A percentile compares a stretch with the other conserved stretches of the same genome.
Evolutionary conservation across 345 rosid species (phyloP).

Genomic region (Melastoma malabathricum): DNA sequence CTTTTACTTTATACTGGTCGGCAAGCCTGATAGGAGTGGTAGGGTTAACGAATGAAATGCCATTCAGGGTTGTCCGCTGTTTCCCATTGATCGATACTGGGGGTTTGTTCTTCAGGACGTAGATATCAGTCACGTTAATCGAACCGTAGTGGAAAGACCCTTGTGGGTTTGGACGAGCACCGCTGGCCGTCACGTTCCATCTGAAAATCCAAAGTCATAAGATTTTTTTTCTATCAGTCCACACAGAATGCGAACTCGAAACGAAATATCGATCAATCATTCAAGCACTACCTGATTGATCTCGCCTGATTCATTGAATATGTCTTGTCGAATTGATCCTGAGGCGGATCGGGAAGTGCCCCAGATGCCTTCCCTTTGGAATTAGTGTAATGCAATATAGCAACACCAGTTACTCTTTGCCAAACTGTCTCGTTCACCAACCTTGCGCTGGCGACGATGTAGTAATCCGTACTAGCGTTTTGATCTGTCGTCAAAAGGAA

Average conservation of each 20-base stretch:
- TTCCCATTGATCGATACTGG: slow-evolving; percentile 63
- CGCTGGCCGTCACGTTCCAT: slow-evolving; percentile 95
- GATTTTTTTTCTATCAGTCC: no score
- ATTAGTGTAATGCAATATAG: slow-evolving; percentile 74
- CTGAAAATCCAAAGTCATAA: slow-evolving; percentile 21
- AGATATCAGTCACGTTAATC: slow-evolving; percentile 84
- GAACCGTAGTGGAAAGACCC: slow-evolving; percentile 95
- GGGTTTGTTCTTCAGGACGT: slow-evolving; percentile 62
- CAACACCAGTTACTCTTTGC: slow-evolving; percentile 95
- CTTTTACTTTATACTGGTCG: slow-evolving; percentile 65
- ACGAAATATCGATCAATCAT: neutral
- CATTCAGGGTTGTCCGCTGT: slow-evolving; percentile 53
- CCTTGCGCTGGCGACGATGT: slow-evolving; percentile 95
- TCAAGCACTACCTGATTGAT: slow-evolving; percentile 69
- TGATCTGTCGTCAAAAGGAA: slow-evolving; percentile 92
- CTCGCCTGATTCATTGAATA: slow-evolving; percentile 99
- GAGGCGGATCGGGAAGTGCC: slow-evolving; percentile 71
- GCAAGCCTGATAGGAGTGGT: slow-evolving; percentile 93
- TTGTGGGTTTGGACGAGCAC: slow-evolving; percentile 97
- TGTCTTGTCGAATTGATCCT: slow-evolving; percentile 78
- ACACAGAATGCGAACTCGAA: neutral
- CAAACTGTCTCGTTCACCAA: slow-evolving; percentile 76
- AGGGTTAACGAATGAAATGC: slow-evolving; percentile 76
- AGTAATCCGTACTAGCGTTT: slow-evolving; percentile 92
- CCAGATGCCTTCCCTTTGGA: slow-evolving; percentile 91